A percentile compares a stretch with the other conserved stretches of the same genome.
These are phyloP conservation scores for Candida freyschussii DNA, from an alignment of 1,139 yeast species.

Conservation along the genomic window DNA sequence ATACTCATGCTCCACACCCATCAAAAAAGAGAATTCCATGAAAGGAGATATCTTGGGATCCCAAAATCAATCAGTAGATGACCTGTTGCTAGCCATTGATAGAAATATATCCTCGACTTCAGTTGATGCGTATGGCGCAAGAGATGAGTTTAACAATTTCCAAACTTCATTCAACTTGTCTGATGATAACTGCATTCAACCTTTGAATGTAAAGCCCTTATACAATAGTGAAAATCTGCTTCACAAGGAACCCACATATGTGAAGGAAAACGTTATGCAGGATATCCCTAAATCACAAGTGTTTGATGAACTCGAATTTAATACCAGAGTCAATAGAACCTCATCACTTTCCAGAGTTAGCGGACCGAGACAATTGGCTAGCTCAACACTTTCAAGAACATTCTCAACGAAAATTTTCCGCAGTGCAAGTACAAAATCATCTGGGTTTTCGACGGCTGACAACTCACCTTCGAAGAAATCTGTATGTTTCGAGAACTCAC, in stretches of 20 bases:
- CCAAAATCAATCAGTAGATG: constrained; percentile 24
- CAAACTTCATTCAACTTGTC: constrained; percentile 12
- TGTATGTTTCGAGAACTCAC: constrained; percentile 31
- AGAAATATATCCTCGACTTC: constrained; percentile 23
- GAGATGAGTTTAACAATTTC: constrained; percentile 10
- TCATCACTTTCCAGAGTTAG: constrained; percentile 23
- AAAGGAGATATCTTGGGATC: constrained; percentile 2
- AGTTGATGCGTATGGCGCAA: constrained; percentile 10
- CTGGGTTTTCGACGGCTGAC: constrained; percentile 18
- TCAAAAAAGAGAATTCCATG: constrained; percentile 7
- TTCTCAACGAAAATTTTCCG: constrained; percentile 17
- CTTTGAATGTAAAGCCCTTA: constrained; percentile 17
- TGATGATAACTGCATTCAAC: constrained; percentile 24
- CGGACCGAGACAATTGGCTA: constrained; percentile 26
- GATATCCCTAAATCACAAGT: constrained; percentile 26
- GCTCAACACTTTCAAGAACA: constrained; percentile 18
- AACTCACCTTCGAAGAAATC: constrained; percentile 31
- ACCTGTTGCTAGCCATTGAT: constrained; percentile 23
- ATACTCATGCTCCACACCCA: constrained; percentile 14
- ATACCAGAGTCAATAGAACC: constrained; percentile 24
- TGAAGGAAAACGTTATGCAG: constrained; percentile 20
- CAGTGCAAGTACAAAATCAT: constrained; percentile 13
- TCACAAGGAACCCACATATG: constrained; percentile 1
- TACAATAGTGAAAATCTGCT: neutral
- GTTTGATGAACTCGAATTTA: constrained; percentile 25